A percentile compares a stretch with the other conserved stretches of the same genome.
These are phyloP conservation scores for Serpula lacrymans DNA, from an alignment of 768 basidiomycete species.

Conservation along the genomic window DNA sequence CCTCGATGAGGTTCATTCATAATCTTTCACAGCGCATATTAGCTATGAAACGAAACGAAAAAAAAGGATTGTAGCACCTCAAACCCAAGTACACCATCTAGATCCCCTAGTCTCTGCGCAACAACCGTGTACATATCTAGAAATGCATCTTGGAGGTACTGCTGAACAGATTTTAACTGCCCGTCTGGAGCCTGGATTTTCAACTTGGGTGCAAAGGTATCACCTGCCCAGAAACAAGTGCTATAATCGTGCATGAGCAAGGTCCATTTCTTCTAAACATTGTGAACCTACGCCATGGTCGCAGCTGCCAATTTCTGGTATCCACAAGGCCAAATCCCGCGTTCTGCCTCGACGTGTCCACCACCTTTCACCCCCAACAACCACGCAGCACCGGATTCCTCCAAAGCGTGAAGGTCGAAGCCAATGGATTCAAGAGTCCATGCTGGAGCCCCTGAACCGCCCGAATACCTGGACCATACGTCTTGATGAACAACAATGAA, in stretches of 20 bases:
- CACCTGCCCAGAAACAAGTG: constrained; percentile 92
- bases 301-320: constrained; percentile 92
- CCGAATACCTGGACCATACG: constrained; percentile 93
- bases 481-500: constrained; percentile 90
- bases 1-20: constrained; percentile 96
- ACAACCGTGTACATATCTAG: constrained; percentile 73
- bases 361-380: constrained; percentile 73
- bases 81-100: constrained; percentile 84
- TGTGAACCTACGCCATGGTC: constrained; percentile 76
- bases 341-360: constrained; percentile 71
- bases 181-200: constrained; percentile 45
- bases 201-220: constrained; percentile 79
- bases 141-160: constrained; percentile 80
- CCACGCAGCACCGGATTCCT: constrained; percentile 86
- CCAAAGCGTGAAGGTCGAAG: constrained; percentile 77
- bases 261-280: constrained; percentile 3
- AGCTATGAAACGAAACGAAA: background rate
- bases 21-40: constrained; percentile 44
- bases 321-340: constrained; percentile 90
- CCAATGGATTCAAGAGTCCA: constrained; percentile 91
- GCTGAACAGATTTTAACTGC: constrained; percentile 63
- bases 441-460: constrained; percentile 94
- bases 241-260: constrained; percentile 33
- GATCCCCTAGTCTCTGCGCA: constrained; percentile 61
- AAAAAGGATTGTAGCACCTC: constrained; percentile 50